Conservation (phyloP, 1,284 basidiomycete species). For the Meira miltonrushii region DNA sequence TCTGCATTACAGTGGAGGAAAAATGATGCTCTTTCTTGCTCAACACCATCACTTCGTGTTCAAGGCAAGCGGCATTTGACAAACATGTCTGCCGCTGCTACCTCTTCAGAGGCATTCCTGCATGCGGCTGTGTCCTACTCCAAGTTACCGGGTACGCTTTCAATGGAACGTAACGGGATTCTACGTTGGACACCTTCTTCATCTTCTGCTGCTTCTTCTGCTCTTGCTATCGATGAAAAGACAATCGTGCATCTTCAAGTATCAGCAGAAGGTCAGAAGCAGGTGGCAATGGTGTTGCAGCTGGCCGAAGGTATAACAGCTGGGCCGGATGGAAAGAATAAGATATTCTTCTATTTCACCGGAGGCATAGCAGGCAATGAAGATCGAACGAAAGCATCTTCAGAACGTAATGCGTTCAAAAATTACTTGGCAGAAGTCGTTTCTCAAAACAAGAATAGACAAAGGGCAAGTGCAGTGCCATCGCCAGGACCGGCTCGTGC, state of each 20-base stretch:
- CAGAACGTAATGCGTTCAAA: slow-evolving; percentile 19
- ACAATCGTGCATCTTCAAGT: slow-evolving; percentile 13
- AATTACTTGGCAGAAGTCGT: slow-evolving; percentile 13
- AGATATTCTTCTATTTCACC: slow-evolving; percentile 11
- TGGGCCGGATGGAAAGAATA: slow-evolving; percentile 4
- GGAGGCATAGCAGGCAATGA: slow-evolving; percentile 7
- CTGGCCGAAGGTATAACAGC: slow-evolving; percentile 9
- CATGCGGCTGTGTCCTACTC: slow-evolving; percentile 15
- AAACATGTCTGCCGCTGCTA: slow-evolving; percentile 4
- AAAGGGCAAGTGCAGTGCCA: not conserved
- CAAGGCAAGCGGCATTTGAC: not conserved
- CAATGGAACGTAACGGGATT: slow-evolving; percentile 11
- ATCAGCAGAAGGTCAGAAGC: slow-evolving; percentile 12
- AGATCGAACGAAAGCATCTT: slow-evolving; percentile 5
- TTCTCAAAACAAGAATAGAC: slow-evolving; percentile 12
- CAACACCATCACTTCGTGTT: not conserved
- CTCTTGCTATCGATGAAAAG: slow-evolving; percentile 8
- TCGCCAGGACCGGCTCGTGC: not conserved
- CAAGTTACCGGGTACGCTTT: slow-evolving; percentile 17
- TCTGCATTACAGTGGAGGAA: not conserved
- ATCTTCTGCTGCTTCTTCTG: slow-evolving; percentile 10
- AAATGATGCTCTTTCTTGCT: not conserved
- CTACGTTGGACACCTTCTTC: slow-evolving; percentile 12
- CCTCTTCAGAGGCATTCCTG: slow-evolving; percentile 6
- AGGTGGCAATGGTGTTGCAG: slow-evolving; percentile 8